Percentiles rank a stretch among this genome's conserved stretches.
Evolutionary conservation across 768 basidiomycete species (phyloP).

Genomic region (Amanita subjunquillea): DNA sequence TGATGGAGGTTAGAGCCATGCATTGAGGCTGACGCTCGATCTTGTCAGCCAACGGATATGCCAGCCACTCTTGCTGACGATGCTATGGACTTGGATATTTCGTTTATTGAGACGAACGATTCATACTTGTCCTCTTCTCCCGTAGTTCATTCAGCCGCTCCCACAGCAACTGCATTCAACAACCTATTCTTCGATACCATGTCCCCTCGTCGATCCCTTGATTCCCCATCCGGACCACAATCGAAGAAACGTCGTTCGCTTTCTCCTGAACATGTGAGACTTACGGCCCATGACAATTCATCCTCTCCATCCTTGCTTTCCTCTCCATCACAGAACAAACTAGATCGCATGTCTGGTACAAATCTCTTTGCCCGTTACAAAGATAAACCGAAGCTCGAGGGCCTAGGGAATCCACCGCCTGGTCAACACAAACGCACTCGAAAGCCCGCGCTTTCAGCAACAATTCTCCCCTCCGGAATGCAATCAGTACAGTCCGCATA

Average conservation of each 20-base stretch:
- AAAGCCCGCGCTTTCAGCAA: slow-evolving; percentile 57
- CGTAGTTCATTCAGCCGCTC: slow-evolving; percentile 37
- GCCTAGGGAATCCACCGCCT: slow-evolving; percentile 43
- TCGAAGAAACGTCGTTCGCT: slow-evolving; percentile 49
- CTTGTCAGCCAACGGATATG: slow-evolving; percentile 26
- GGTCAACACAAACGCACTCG: slow-evolving; percentile 49
- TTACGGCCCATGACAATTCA: slow-evolving; percentile 24
- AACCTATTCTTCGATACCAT: slow-evolving; percentile 49
- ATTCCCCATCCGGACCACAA: slow-evolving; percentile 30
- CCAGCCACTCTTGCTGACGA: slow-evolving; percentile 42
- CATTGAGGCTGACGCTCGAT: background rate
- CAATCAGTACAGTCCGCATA: slow-evolving; percentile 29
- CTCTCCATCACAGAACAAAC: slow-evolving; percentile 39
- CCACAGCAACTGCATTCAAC: slow-evolving; percentile 43
- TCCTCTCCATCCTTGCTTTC: slow-evolving; percentile 42
- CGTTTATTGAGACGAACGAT: slow-evolving; percentile 23
- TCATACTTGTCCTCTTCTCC: slow-evolving; percentile 21
- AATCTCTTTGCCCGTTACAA: slow-evolving; percentile 4
- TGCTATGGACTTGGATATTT: slow-evolving; percentile 76
- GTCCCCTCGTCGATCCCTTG: slow-evolving; percentile 40
- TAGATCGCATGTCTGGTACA: slow-evolving; percentile 38
- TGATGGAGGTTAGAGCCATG: background rate
- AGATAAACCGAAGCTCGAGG: slow-evolving; percentile 39
- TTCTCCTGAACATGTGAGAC: slow-evolving; percentile 37
- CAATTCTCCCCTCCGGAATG: slow-evolving; percentile 37